Evolutionary conservation across 495 filamentous ascomycete genomes (phyloP).

Genomic region (Aspergillus sclerotioniger): DNA sequence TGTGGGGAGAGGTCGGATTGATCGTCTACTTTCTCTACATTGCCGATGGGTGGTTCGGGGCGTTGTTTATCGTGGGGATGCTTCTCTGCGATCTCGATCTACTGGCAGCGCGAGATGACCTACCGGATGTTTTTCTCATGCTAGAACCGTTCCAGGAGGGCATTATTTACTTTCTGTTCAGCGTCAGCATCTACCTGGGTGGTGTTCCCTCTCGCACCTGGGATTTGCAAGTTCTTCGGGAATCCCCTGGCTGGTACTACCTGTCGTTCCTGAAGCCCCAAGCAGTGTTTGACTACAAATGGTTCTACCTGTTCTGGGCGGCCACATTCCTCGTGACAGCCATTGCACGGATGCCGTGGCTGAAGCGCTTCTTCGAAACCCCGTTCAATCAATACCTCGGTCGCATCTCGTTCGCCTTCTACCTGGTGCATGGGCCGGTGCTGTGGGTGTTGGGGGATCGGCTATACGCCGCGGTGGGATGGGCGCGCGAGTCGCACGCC

Average conservation of each 20-base stretch:
- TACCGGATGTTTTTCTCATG: constrained; percentile 29
- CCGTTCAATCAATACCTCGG: constrained; percentile 52
- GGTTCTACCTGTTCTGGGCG: constrained; percentile 33
- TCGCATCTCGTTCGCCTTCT: constrained; percentile 51
- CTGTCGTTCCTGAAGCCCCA: constrained; percentile 27
- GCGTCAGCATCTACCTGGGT: constrained; percentile 32
- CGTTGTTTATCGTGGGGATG: constrained; percentile 47
- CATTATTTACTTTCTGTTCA: constrained; percentile 46
- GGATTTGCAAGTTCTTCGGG: constrained; percentile 18
- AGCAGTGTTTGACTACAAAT: constrained; percentile 30
- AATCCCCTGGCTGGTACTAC: constrained; percentile 26
- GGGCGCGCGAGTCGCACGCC: constrained; percentile 34
- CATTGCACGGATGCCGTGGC: constrained; percentile 27
- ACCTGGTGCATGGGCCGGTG: constrained; percentile 55
- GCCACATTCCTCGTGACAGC: constrained; percentile 39
- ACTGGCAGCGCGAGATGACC: constrained; percentile 23
- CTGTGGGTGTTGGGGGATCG: constrained; percentile 40
- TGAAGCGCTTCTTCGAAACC: constrained; percentile 34
- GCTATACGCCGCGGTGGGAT: constrained; percentile 54
- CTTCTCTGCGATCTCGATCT: constrained; percentile 44
- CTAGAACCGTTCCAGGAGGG: constrained; percentile 38
- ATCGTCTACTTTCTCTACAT: constrained; percentile 36
- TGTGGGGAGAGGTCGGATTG: constrained; percentile 38
- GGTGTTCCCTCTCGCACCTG: constrained; percentile 20
- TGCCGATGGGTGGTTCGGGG: constrained; percentile 41